Conservation (phyloP, 352 stramenopile species). For the Thalassiosira oceanica region DNA sequence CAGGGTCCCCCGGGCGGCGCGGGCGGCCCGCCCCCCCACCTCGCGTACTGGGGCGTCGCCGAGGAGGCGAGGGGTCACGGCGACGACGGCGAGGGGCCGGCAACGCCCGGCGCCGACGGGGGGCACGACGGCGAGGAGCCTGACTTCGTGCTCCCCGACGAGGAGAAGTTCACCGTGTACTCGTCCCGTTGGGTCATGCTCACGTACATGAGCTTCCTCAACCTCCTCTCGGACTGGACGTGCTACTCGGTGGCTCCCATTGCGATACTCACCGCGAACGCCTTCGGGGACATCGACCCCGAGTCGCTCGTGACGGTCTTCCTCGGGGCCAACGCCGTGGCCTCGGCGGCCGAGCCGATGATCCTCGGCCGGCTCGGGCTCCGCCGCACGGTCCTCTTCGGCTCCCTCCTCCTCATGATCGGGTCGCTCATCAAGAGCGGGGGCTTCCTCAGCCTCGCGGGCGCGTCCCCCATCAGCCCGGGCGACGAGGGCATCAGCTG, state of each 20-base stretch:
- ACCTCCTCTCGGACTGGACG: slow-evolving; percentile 33
- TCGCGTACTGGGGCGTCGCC: no score
- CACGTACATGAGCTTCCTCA: slow-evolving; percentile 32
- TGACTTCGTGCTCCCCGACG: no score
- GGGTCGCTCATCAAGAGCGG: slow-evolving; percentile 69
- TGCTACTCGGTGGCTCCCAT: slow-evolving; percentile 39
- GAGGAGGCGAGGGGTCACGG: no score
- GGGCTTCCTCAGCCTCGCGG: slow-evolving; percentile 28
- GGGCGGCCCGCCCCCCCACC: no score
- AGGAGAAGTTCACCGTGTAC: slow-evolving; percentile 6
- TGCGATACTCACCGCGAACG: slow-evolving; percentile 16
- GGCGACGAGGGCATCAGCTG: no score
- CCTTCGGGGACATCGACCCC: slow-evolving; percentile 13
- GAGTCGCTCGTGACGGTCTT: slow-evolving; percentile 38
- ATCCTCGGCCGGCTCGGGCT: slow-evolving; percentile 52
- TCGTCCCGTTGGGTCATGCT: slow-evolving; percentile 24
- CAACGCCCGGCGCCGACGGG: no score
- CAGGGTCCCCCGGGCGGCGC: no score
- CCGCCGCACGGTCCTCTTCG: slow-evolving; percentile 66
- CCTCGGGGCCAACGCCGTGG: slow-evolving; percentile 34
- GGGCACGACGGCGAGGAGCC: no score
- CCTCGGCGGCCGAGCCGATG: slow-evolving; percentile 27
- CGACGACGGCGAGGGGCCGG: no score
- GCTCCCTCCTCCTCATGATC: slow-evolving; percentile 68
- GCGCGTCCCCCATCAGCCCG: no score